These are phyloP conservation scores for Metrosideros polymorpha DNA, from an alignment of 441 rosid genomes.

Conservation along the genomic window DNA sequence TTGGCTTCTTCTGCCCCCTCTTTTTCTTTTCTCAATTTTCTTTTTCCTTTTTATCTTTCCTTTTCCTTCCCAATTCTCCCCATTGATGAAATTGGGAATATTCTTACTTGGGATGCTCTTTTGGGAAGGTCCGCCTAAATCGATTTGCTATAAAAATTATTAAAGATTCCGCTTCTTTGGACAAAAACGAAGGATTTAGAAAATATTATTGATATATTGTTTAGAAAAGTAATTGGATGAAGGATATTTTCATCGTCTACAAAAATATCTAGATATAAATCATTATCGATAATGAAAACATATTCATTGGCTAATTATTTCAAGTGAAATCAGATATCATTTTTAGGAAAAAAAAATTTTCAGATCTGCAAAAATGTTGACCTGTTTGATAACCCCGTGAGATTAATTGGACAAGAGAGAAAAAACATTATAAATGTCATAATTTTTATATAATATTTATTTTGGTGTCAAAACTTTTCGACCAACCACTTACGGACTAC, in stretches of 20 bases:
- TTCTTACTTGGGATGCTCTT: background rate
- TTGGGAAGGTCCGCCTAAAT: background rate
- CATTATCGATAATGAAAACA: background rate
- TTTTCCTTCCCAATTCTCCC: background rate
- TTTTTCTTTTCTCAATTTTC: background rate
- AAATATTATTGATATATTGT: too few species aligned
- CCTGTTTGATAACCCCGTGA: background rate
- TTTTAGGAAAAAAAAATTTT: too few species aligned
- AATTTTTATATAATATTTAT: accelerated
- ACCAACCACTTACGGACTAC: accelerated
- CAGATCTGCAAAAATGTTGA: too few species aligned
- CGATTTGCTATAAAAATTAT: background rate
- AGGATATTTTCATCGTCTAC: accelerated
- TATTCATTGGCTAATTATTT: accelerated
- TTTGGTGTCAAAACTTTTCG: accelerated
- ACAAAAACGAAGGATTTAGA: too few species aligned
- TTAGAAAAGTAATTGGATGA: accelerated
- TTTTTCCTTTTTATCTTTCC: background rate
- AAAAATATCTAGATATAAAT: background rate
- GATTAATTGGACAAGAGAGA: background rate
- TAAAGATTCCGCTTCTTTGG: background rate
- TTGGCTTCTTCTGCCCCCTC: background rate
- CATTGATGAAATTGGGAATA: too few species aligned
- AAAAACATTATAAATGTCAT: accelerated
- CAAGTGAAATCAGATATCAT: accelerated